phyloP scores from a whole-genome alignment of 306 rosid species.

The Morella rubra region DNA sequence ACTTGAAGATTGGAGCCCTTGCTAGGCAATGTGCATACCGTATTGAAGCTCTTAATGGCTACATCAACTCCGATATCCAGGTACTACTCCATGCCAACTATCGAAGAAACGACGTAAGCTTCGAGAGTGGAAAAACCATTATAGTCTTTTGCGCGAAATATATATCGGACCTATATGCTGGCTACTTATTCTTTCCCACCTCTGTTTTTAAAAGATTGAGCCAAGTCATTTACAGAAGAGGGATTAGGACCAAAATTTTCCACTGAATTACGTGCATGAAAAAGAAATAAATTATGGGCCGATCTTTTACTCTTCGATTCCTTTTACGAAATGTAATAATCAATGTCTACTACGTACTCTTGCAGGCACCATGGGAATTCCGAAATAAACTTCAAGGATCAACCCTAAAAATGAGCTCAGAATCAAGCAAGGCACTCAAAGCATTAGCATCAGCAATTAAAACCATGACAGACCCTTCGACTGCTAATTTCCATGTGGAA shows the following conservation, averaged over 20 bases:
- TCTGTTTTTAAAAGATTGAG: too few relatives aligned
- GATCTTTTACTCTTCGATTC: too few relatives aligned
- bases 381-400: constrained; percentile 45
- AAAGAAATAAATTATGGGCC: neutral
- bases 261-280: neutral
- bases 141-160: too few relatives aligned
- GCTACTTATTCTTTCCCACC: too few relatives aligned
- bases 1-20: constrained; percentile 72
- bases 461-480: constrained; percentile 55
- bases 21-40: constrained; percentile 72
- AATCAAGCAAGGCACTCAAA: constrained; percentile 61
- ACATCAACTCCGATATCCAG: constrained; percentile 46
- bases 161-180: too few relatives aligned
- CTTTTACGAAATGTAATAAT: neutral
- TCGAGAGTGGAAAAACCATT: too few relatives aligned
- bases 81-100: constrained; percentile 29
- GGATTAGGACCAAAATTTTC: too few relatives aligned
- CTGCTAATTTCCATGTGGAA: constrained; percentile 46
- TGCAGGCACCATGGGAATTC: constrained; percentile 52
- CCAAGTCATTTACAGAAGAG: too few relatives aligned
- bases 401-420: constrained; percentile 62
- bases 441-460: constrained; percentile 52
- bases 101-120: neutral
- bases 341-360: neutral
- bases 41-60: constrained; percentile 63